These are phyloP conservation scores for Wallemia mellicola DNA, from an alignment of 1,284 basidiomycete species.

Conservation along the genomic window DNA sequence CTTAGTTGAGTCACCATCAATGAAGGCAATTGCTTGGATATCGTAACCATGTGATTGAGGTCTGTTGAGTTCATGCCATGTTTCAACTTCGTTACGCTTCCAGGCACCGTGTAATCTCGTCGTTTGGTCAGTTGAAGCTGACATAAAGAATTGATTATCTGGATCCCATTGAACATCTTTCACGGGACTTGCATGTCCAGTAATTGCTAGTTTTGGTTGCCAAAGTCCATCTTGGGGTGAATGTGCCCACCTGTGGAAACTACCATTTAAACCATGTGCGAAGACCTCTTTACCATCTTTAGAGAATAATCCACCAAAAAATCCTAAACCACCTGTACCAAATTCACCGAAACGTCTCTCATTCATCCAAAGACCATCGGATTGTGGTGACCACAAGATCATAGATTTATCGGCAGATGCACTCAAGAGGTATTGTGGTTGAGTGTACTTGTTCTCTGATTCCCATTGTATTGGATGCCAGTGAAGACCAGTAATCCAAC, in stretches of 20 bases:
- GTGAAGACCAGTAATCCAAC: constrained; percentile 51
- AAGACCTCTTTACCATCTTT: constrained; percentile 28
- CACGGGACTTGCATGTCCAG: constrained; percentile 49
- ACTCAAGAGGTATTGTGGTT: constrained; percentile 34
- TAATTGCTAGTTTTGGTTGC: constrained; percentile 42
- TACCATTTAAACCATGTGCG: constrained; percentile 72
- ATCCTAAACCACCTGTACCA: constrained; percentile 59
- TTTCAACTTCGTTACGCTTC: constrained; percentile 5
- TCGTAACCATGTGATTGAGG: constrained; percentile 91
- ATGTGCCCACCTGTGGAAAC: constrained; percentile 49
- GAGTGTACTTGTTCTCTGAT: neutral
- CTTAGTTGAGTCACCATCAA: constrained; percentile 28
- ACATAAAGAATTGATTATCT: constrained; percentile 48
- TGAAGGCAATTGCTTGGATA: constrained; percentile 44
- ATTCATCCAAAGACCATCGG: constrained; percentile 56
- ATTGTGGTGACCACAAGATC: constrained; percentile 51
- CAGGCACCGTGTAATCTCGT: constrained; percentile 46
- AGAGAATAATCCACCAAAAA: constrained; percentile 58
- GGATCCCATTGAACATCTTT: constrained; percentile 58
- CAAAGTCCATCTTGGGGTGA: constrained; percentile 21
- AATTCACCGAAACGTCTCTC: constrained; percentile 69
- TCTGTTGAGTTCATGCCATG: constrained; percentile 61
- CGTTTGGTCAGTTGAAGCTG: constrained; percentile 63
- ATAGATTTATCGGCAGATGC: constrained; percentile 74
- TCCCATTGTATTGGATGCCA: constrained; percentile 29